A percentile compares a stretch with the other conserved stretches of the same genome.
These are phyloP conservation scores for Claviceps paspali DNA, from an alignment of 2,329 filamentous ascomycete species.

Conservation along the genomic window DNA sequence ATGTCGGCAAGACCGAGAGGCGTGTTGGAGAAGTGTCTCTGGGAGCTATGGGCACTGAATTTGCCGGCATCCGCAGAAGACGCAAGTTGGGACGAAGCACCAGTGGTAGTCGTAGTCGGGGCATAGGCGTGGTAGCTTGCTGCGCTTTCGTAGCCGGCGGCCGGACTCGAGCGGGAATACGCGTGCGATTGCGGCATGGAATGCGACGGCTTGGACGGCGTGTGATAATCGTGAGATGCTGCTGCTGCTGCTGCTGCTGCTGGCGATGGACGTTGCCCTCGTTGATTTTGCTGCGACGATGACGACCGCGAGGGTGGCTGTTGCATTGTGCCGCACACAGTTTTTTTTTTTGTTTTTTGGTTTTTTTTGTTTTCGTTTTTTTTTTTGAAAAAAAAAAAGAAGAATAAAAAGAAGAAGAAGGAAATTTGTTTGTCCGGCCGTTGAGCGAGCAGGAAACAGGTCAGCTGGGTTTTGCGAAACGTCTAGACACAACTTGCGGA, in stretches of 20 bases:
- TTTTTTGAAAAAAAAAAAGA: too few species aligned
- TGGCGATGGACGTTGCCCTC: constrained; percentile 15
- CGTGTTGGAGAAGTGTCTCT: constrained; percentile 59
- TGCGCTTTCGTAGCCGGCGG: constrained; percentile 39
- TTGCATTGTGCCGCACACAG: constrained; percentile 27
- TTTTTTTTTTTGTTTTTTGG: too few species aligned
- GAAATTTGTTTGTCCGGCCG: too few species aligned
- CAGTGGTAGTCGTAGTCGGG: constrained; percentile 50
- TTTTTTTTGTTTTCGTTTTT: too few species aligned
- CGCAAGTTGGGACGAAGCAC: constrained; percentile 48
- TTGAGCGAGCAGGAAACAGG: too few species aligned
- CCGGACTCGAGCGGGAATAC: constrained; percentile 77
- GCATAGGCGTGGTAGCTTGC: constrained; percentile 42
- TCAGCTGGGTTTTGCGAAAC: too few species aligned
- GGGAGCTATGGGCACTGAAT: constrained; percentile 41
- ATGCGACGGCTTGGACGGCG: constrained; percentile 51
- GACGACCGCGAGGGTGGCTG: constrained; percentile 16
- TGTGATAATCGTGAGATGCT: constrained; percentile 42
- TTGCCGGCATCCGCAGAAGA: constrained; percentile 37
- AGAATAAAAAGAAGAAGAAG: too few species aligned
- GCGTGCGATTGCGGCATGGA: constrained; percentile 55
- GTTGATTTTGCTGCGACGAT: constrained; percentile 20
- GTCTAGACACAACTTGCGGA: too few species aligned
- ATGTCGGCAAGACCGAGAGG: constrained; percentile 88
- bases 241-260: too few species aligned